Conservation (phyloP, 768 basidiomycete species). For the Fistulinella prunicolor region DNA sequence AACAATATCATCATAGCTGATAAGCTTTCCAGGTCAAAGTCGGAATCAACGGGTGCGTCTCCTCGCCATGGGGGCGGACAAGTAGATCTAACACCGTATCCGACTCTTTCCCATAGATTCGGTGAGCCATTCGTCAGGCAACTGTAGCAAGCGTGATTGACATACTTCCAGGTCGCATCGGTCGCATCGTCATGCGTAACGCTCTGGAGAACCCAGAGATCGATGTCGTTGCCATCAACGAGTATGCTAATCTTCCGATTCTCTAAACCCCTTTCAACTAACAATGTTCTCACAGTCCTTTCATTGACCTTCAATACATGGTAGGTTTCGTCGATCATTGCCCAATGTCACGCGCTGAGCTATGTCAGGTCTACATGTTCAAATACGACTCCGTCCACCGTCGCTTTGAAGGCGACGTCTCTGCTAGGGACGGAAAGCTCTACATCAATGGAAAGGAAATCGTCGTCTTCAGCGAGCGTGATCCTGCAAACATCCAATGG, state of each 20-base stretch:
- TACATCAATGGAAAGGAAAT: constrained; percentile 77
- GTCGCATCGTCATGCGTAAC: constrained; percentile 97
- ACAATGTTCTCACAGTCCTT: constrained; percentile 58
- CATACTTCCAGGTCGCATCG: constrained; percentile 81
- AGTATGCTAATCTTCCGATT: constrained; percentile 54
- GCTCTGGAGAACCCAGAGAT: constrained; percentile 73
- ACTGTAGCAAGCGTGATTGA: constrained; percentile 5
- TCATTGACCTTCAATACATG: constrained; percentile 98
- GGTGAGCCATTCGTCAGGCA: constrained; percentile 46
- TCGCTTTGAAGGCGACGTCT: constrained; percentile 83
- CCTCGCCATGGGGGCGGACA: background rate
- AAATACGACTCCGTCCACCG: constrained; percentile 95
- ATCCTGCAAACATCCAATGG: constrained; percentile 88
- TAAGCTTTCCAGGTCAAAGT: constrained; percentile 60
- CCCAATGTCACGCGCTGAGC: background rate
- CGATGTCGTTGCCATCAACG: constrained; percentile 92
- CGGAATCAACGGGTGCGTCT: constrained; percentile 90
- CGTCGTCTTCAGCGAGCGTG: constrained; percentile 78
- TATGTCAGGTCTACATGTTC: constrained; percentile 90
- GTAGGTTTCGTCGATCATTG: constrained; percentile 37
- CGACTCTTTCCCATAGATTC: constrained; percentile 46
- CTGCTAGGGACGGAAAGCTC: constrained; percentile 86
- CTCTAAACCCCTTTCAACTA: background rate
- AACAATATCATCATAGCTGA: constrained; percentile 1
- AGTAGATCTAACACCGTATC: constrained; percentile 13